Evolutionary conservation across 164 flowering plant genomes (phyloP), one percentile per base, ranked within the genome.

Genomic region (Stephania japonica): DNA sequence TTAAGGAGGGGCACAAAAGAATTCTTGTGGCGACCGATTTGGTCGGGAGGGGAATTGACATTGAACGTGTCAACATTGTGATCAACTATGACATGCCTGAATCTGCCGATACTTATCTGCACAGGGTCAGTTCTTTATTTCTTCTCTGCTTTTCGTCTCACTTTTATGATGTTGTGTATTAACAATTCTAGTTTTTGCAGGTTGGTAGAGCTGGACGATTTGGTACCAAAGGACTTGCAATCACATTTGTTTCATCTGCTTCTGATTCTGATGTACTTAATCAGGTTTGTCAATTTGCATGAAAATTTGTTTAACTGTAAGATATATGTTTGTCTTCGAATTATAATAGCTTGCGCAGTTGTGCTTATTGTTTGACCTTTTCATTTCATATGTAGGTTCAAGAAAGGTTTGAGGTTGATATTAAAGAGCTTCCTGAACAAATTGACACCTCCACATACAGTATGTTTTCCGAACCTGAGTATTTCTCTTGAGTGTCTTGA

Each of bases 181-280:
- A 59, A 59, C 19, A 59, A 19, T 70, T 7, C 43, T 59, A 24
- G 0, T 42, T 27, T 23, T 61, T 42, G n/a, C 79, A 95, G 99
- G 99, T 95, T 74, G 99, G 99, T 21, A 79, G 99, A 70, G 99
- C 98, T 84, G 99, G 99, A n/a, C 90, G 99, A 53, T 95, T 95
- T 82, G 99, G 98, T 19, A 95, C 99, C 11, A 95, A 95, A 75
- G 99, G 99, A 16, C 99, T 93, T 80, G 99, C 99, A 16, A 93
- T 95, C 19, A 95, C 99, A 10, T 92, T 93, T 83, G 97, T 91
- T 38, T 85, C 98, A 6, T 95, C 98, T 81, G 90, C 93, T 47
- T 80, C 94, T 7, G 99, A 95, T 75, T 91, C 97, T 21, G 97
- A 93, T 79, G 93, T 91, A 67, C 98, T 95, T 6, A 93, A 95